phyloP scores from a whole-genome alignment of 2,329 filamentous ascomycete genomes.

The Trichoderma endophyticum region DNA sequence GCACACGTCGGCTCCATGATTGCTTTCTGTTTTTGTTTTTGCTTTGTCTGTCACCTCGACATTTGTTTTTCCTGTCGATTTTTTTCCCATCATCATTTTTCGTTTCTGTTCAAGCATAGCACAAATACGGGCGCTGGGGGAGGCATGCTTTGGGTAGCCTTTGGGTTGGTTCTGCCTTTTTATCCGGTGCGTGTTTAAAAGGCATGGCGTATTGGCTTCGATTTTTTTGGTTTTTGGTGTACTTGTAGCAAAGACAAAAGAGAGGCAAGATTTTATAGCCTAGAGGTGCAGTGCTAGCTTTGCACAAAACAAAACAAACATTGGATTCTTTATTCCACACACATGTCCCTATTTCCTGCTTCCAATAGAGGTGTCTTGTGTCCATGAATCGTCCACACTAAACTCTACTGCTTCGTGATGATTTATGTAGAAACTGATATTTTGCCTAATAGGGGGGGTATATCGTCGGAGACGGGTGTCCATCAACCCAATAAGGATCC shows the following conservation, averaged over 20 bases:
- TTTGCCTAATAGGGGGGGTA: not conserved
- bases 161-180: constrained; percentile 12
- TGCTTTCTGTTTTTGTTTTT: not conserved
- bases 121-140: constrained; percentile 2
- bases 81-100: not conserved
- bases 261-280: constrained; percentile 15
- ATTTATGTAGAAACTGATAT: not conserved
- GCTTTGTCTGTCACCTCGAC: constrained; percentile 13
- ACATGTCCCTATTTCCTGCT: not conserved
- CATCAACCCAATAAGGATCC: constrained; percentile 1
- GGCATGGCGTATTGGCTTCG: constrained; percentile 5
- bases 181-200: constrained; percentile 6
- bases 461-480: constrained; percentile 7
- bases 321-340: not conserved
- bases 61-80: not conserved
- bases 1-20: not conserved
- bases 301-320: constrained; percentile 5
- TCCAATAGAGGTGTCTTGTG: not conserved
- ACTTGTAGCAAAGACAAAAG: constrained; percentile 13
- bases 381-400: not conserved
- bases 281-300: constrained; percentile 15
- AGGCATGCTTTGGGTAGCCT: constrained; percentile 11
- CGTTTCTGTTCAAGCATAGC: constrained; percentile 12
- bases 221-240: not conserved
- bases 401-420: not conserved